Percentiles rank a stretch among this genome's conserved stretches.
Conservation (phyloP, 2,329 filamentous ascomycete species). For the Alternaria infectoria region DNA sequence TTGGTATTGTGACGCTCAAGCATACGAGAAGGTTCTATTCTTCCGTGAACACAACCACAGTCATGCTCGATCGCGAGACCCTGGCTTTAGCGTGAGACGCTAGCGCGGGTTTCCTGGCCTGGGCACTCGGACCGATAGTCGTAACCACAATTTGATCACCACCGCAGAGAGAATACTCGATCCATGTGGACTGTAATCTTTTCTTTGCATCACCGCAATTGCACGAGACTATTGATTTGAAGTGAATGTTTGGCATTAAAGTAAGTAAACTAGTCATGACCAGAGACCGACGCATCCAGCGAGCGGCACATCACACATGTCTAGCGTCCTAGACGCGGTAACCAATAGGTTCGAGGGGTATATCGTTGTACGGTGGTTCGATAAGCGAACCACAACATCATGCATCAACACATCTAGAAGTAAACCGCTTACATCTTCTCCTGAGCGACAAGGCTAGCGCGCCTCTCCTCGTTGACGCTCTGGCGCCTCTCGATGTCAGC, state of each 20-base stretch:
- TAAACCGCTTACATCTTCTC: slow-evolving; percentile 21
- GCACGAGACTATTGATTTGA: too few relatives aligned
- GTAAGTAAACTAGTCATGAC: background rate
- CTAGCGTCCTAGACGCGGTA: background rate
- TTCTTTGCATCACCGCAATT: too few relatives aligned
- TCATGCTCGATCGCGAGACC: too few relatives aligned
- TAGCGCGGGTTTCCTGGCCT: too few relatives aligned
- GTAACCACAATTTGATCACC: too few relatives aligned
- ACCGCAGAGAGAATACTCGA: too few relatives aligned
- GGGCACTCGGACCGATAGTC: too few relatives aligned
- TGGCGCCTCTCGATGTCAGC: slow-evolving; percentile 38
- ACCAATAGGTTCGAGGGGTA: slow-evolving; percentile 5
- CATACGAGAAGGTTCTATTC: too few relatives aligned
- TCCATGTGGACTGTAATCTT: too few relatives aligned
- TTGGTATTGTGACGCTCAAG: too few relatives aligned
- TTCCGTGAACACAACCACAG: too few relatives aligned
- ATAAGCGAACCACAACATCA: background rate
- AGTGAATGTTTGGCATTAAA: slow-evolving; percentile 5
- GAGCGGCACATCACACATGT: background rate
- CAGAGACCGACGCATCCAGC: background rate
- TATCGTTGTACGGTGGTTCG: slow-evolving; percentile 1
- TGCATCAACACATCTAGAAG: background rate
- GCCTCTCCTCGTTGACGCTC: slow-evolving; percentile 23
- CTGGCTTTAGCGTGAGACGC: too few relatives aligned
- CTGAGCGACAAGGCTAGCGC: slow-evolving; percentile 11